These are phyloP conservation scores for Xylariales sp. DNA, from an alignment of 2,329 filamentous ascomycete species.

Conservation along the genomic window DNA sequence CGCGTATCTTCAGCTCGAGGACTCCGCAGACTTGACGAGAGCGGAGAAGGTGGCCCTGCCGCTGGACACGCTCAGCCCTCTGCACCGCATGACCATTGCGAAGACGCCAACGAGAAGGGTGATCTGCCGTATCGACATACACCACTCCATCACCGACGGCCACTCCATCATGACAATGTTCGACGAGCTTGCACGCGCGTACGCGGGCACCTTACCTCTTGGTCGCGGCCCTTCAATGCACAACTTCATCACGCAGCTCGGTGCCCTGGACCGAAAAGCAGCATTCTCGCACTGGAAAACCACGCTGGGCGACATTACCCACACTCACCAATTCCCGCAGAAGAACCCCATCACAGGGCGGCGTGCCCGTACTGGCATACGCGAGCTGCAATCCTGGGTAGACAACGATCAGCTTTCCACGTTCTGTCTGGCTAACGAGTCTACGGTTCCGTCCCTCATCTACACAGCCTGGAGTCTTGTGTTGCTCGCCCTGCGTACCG, in stretches of 20 bases:
- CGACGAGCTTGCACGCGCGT: slow-evolving; percentile 8
- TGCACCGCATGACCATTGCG: slow-evolving; percentile 7
- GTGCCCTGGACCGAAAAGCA: slow-evolving; percentile 3
- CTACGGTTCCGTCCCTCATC: slow-evolving; percentile 3
- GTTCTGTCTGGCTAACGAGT: slow-evolving; percentile 8
- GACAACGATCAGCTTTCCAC: not conserved
- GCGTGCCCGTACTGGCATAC: not conserved
- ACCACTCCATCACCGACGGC: slow-evolving; percentile 9
- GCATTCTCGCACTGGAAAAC: slow-evolving; percentile 1
- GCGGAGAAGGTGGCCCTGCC: not conserved
- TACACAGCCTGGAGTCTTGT: slow-evolving; percentile 10
- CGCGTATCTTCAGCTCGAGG: not conserved
- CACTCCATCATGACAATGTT: slow-evolving; percentile 10
- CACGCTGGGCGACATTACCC: not conserved
- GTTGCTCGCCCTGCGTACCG: not conserved
- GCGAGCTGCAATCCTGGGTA: slow-evolving; percentile 4
- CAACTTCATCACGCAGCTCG: not conserved
- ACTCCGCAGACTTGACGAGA: not conserved
- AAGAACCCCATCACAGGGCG: not conserved
- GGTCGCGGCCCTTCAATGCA: slow-evolving; percentile 6
- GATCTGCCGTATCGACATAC: slow-evolving; percentile 7
- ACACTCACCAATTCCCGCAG: not conserved
- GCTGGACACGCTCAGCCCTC: not conserved
- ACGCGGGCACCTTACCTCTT: not conserved
- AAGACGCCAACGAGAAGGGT: not conserved